Conservation (phyloP, 768 basidiomycete species). For the Erythrobasidium yunnanense region DNA sequence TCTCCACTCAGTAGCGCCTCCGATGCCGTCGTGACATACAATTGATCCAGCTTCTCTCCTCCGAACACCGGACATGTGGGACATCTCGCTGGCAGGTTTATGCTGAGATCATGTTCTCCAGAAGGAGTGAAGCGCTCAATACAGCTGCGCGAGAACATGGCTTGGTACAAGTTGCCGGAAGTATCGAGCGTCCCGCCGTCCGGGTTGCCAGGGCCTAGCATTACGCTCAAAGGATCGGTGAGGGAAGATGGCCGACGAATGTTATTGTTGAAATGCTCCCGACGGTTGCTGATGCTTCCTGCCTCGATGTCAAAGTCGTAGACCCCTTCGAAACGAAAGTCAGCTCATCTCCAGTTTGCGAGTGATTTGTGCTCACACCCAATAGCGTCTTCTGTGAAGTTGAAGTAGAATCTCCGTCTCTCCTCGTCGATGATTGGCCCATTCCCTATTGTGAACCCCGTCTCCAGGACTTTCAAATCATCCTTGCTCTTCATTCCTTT, state of each 20-base stretch:
- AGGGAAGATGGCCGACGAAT: slow-evolving; percentile 3
- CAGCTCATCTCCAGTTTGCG: not conserved
- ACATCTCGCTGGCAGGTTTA: slow-evolving; percentile 15
- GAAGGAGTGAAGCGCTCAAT: slow-evolving; percentile 27
- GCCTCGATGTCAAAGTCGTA: slow-evolving; percentile 26
- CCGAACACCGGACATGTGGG: slow-evolving; percentile 27
- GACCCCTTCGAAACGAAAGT: not conserved
- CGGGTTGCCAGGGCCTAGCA: slow-evolving; percentile 15
- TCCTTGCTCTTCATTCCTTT: slow-evolving; percentile 4
- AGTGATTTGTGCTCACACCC: slow-evolving; percentile 6
- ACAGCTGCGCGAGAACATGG: not conserved
- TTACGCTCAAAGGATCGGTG: slow-evolving; percentile 7
- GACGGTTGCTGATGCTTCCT: slow-evolving; percentile 2
- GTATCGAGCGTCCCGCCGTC: slow-evolving; percentile 20
- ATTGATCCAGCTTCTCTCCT: not conserved
- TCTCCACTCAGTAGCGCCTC: slow-evolving; percentile 18
- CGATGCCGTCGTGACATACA: slow-evolving; percentile 24
- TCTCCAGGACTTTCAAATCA: slow-evolving; percentile 11
- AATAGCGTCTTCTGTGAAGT: not conserved
- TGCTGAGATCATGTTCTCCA: slow-evolving; percentile 18
- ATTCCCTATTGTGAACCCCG: slow-evolving; percentile 24
- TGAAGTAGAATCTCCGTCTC: slow-evolving; percentile 17
- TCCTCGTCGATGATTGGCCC: slow-evolving; percentile 24
- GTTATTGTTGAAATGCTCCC: slow-evolving; percentile 22
- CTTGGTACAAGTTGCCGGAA: slow-evolving; percentile 25